Conservation (phyloP, 2,329 filamentous ascomycete species). For the Aspergillus sp. region DNA sequence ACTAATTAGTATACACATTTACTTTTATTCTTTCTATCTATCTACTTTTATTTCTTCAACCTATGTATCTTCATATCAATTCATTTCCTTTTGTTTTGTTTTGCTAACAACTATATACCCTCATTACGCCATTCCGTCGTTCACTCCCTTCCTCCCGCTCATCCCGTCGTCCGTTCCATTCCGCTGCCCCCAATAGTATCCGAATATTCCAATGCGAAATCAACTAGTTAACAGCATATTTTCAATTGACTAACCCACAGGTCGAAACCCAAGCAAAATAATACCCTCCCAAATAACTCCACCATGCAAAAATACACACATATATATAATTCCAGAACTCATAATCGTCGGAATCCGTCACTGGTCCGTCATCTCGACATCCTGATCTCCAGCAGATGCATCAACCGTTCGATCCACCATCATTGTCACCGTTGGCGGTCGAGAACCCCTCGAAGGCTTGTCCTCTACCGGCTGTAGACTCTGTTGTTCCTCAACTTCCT, state of each 20-base stretch:
- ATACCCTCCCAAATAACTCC: slow-evolving; percentile 10
- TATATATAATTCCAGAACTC: not conserved
- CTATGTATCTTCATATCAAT: not conserved
- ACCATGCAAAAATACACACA: not conserved
- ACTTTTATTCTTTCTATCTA: no score
- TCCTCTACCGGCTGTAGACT: slow-evolving; percentile 18
- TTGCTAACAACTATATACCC: not conserved
- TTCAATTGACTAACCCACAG: slow-evolving; percentile 1
- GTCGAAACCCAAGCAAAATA: slow-evolving; percentile 1
- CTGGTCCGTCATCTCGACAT: slow-evolving; percentile 60
- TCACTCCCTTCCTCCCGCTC: not conserved
- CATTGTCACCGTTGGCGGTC: slow-evolving; percentile 50
- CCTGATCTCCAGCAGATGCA: slow-evolving; percentile 38
- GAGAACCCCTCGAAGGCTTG: slow-evolving; percentile 29
- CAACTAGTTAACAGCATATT: not conserved
- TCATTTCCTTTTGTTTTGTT: no score
- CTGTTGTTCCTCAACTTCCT: slow-evolving; percentile 22
- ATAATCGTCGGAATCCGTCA: slow-evolving; percentile 4
- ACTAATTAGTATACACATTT: no score
- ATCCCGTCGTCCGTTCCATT: slow-evolving; percentile 16
- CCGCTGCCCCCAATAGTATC: slow-evolving; percentile 4
- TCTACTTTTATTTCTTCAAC: no score
- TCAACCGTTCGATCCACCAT: slow-evolving; percentile 57
- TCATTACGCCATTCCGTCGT: not conserved
- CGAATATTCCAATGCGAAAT: not conserved